phyloP scores from a whole-genome alignment of 1,284 basidiomycete genomes.

The Heterobasidion irregulare region DNA sequence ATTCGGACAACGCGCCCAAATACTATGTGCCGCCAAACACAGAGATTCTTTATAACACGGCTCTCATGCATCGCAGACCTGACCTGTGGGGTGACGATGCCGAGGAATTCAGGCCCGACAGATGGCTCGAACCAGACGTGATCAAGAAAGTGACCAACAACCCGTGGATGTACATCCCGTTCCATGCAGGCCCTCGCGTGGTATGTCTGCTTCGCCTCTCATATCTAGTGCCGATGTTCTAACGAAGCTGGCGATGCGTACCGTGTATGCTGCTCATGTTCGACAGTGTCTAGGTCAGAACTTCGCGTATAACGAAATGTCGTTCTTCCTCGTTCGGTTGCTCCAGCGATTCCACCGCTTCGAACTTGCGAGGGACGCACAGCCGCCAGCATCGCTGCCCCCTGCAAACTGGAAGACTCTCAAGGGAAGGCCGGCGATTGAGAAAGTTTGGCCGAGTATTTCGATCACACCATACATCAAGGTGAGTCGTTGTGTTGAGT shows the following conservation, averaged over 20 bases:
- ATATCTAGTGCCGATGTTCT: slow-evolving; percentile 10
- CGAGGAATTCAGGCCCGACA: slow-evolving; percentile 40
- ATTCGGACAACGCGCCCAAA: slow-evolving; percentile 28
- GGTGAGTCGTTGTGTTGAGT: neutral
- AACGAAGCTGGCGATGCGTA: neutral
- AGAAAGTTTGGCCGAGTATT: slow-evolving; percentile 16
- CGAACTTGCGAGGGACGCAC: slow-evolving; percentile 48
- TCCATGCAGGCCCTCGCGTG: slow-evolving; percentile 22
- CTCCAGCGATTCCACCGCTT: slow-evolving; percentile 57
- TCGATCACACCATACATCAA: slow-evolving; percentile 4
- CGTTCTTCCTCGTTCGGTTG: slow-evolving; percentile 58
- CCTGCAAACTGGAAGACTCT: slow-evolving; percentile 25
- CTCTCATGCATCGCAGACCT: slow-evolving; percentile 52
- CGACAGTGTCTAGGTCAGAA: slow-evolving; percentile 6
- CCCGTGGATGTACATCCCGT: slow-evolving; percentile 22
- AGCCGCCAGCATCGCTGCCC: slow-evolving; percentile 51
- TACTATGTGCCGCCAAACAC: slow-evolving; percentile 56
- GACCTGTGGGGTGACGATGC: slow-evolving; percentile 63
- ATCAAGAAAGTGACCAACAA: slow-evolving; percentile 16
- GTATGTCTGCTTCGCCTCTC: slow-evolving; percentile 15
- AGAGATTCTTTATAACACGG: slow-evolving; percentile 35
- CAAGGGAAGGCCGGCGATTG: slow-evolving; percentile 16
- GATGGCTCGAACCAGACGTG: slow-evolving; percentile 28
- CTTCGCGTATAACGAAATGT: slow-evolving; percentile 58
- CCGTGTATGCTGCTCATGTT: slow-evolving; percentile 13